Evolutionary conservation across 208 protist species (phyloP).

Genomic region (Trypanosoma platydactyli): DNA sequence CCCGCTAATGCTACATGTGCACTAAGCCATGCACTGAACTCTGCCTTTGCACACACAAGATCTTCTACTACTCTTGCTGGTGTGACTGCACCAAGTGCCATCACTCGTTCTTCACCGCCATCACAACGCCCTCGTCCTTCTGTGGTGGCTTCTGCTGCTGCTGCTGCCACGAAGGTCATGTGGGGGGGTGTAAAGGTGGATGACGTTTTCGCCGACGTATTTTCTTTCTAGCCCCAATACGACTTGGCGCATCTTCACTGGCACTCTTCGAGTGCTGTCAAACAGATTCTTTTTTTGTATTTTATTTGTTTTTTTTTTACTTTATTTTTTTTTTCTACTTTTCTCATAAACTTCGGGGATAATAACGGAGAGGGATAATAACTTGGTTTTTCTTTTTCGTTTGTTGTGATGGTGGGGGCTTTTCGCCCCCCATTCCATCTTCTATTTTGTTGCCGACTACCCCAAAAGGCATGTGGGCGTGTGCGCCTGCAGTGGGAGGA

Average conservation of each 20-base stretch:
- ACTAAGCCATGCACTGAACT: constrained; percentile 10
- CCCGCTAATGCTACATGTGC: constrained; percentile 14
- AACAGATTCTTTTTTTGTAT: not conserved
- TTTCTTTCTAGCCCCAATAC: constrained; percentile 33
- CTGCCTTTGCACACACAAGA: constrained; percentile 7
- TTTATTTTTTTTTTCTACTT: constrained; percentile 27
- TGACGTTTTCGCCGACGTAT: constrained; percentile 72
- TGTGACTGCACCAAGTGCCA: not conserved
- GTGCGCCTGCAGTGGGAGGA: too few relatives aligned
- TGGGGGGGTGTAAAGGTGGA: constrained; percentile 35
- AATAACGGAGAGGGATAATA: too few relatives aligned
- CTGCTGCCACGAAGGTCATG: constrained; percentile 6
- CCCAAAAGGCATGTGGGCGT: too few relatives aligned
- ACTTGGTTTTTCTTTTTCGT: too few relatives aligned
- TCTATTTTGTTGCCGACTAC: too few relatives aligned
- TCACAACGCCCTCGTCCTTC: constrained; percentile 21
- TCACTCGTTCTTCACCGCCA: not conserved
- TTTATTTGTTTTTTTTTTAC: too few relatives aligned
- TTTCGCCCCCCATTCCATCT: too few relatives aligned
- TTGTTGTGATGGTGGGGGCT: too few relatives aligned
- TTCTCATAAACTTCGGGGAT: too few relatives aligned
- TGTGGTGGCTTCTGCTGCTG: not conserved
- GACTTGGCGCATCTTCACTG: too few relatives aligned
- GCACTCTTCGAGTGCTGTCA: not conserved
- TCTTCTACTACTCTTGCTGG: not conserved